Evolutionary conservation across 2,329 filamentous ascomycete genomes (phyloP).

Genomic region (Pseudogymnoascus sp.): DNA sequence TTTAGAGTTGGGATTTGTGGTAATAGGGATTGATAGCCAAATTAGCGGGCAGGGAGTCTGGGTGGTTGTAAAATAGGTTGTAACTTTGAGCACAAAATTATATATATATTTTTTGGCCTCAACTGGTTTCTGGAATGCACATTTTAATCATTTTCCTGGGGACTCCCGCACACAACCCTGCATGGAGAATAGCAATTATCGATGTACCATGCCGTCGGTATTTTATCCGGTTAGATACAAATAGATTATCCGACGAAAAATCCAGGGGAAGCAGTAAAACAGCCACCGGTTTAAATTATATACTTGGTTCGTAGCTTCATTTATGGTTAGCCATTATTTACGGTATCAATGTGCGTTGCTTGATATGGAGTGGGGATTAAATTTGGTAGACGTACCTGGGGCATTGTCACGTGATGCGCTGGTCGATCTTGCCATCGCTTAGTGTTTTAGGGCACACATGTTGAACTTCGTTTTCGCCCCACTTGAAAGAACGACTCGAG

Average conservation of each 20-base stretch:
- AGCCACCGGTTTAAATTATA: not conserved
- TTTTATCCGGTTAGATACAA: not conserved
- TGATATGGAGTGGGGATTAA: not conserved
- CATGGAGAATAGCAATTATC: not conserved
- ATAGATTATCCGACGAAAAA: not conserved
- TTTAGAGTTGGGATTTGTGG: not conserved
- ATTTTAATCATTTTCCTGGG: not conserved
- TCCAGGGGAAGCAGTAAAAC: not conserved
- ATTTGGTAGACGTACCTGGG: not conserved
- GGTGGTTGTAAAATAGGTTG: not conserved
- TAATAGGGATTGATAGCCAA: not conserved
- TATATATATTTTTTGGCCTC: not conserved
- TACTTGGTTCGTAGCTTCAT: not conserved
- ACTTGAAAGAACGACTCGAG: constrained; percentile 11
- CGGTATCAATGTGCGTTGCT: not conserved
- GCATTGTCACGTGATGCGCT: not conserved
- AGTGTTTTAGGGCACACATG: constrained; percentile 13
- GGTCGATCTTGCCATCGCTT: constrained; percentile 5
- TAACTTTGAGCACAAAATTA: not conserved
- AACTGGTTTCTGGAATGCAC: not conserved
- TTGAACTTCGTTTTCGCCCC: constrained; percentile 9
- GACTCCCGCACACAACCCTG: not conserved
- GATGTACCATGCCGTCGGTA: not conserved
- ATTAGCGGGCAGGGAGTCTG: not conserved
- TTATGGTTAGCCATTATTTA: not conserved